Evolutionary conservation across 1,284 basidiomycete genomes (phyloP).

Genomic region (Fomitiporia mediterranea): DNA sequence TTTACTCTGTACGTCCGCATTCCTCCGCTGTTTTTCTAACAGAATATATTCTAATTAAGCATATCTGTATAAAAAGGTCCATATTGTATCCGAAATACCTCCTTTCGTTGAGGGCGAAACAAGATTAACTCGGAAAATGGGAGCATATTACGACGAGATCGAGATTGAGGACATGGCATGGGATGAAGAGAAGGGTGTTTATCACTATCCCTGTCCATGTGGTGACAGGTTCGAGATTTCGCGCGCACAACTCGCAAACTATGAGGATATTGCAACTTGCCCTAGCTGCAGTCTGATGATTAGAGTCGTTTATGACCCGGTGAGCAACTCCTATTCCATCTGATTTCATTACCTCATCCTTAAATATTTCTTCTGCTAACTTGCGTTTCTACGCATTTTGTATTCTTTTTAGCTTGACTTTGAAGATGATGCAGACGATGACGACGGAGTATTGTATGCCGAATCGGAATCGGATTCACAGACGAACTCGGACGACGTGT

Average conservation of each 20-base stretch:
- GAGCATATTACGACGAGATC: constrained; percentile 85
- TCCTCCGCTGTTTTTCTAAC: no score
- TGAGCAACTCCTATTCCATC: constrained; percentile 40
- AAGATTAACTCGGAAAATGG: constrained; percentile 41
- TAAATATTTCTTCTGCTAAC: no score
- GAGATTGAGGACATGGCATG: constrained; percentile 96
- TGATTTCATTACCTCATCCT: no score
- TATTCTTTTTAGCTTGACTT: constrained; percentile 52
- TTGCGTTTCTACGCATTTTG: background rate
- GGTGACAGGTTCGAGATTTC: constrained; percentile 98
- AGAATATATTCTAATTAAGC: no score
- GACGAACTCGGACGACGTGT: constrained; percentile 39
- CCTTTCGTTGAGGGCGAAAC: no score
- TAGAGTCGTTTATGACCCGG: constrained; percentile 92
- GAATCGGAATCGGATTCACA: constrained; percentile 28
- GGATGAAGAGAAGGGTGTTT: constrained; percentile 80
- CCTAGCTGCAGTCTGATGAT: constrained; percentile 95
- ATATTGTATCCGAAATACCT: no score
- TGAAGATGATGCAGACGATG: constrained; percentile 60
- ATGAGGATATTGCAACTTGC: constrained; percentile 94
- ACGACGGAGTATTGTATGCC: constrained; percentile 31
- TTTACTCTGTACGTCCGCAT: no score
- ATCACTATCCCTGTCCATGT: constrained; percentile 97
- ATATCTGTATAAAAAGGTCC: no score
- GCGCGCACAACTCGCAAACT: constrained; percentile 79